These are phyloP conservation scores for Abortiporus biennis DNA, from an alignment of 1,284 basidiomycete species.

Conservation along the genomic window DNA sequence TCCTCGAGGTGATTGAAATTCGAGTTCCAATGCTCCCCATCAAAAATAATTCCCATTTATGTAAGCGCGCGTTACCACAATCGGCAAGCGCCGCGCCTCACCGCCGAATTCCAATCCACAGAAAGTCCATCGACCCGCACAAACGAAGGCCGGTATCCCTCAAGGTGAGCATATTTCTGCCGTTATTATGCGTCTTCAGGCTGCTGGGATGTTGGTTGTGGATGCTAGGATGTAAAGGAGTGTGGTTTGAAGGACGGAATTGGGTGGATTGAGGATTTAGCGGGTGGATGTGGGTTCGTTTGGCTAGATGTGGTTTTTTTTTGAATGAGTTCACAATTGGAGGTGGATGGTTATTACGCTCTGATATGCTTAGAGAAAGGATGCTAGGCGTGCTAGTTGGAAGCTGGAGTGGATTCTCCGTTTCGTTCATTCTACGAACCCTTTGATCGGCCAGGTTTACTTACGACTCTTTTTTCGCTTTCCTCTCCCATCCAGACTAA, in stretches of 20 bases:
- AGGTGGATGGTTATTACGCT: too few species aligned
- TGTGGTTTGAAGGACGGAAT: constrained; percentile 13
- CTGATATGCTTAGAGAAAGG: too few species aligned
- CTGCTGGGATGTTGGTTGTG: constrained; percentile 3
- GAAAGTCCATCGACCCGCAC: constrained; percentile 9
- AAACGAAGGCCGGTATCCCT: constrained; percentile 12
- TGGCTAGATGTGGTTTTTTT: not conserved
- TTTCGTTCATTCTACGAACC: too few species aligned
- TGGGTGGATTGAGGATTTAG: constrained; percentile 5
- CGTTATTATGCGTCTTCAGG: constrained; percentile 2
- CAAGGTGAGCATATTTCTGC: constrained; percentile 12
- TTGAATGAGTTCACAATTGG: too few species aligned
- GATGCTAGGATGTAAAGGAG: constrained; percentile 4
- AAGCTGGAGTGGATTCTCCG: not conserved
- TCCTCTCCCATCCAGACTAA: constrained; percentile 2
- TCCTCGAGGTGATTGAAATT: too few species aligned
- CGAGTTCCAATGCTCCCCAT: too few species aligned
- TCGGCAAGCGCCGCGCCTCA: too few species aligned
- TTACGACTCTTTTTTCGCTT: not conserved
- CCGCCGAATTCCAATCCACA: too few species aligned
- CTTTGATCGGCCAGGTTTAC: too few species aligned
- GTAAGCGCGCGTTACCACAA: too few species aligned
- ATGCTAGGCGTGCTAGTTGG: not conserved
- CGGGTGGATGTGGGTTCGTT: not conserved
- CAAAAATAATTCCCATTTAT: too few species aligned